Evolutionary conservation across 257 asterid genomes (phyloP).

Genomic region (Mitragyna speciosa): DNA sequence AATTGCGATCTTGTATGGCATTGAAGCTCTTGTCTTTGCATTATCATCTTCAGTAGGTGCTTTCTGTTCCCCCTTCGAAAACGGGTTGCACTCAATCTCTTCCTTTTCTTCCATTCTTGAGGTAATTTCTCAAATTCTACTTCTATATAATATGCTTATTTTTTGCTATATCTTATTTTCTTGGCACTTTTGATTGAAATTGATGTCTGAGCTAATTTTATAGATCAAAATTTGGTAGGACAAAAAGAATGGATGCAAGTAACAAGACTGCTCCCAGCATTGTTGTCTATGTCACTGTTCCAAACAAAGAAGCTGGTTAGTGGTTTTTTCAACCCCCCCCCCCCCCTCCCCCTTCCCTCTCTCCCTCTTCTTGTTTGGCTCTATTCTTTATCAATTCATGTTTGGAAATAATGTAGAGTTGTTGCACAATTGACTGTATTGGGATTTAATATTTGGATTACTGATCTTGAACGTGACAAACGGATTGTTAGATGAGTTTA

Average conservation of each 20-base stretch:
- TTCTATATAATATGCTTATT: background rate
- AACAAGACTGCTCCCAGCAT: constrained; percentile 71
- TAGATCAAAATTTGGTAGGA: constrained; percentile 47
- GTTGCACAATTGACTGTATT: background rate
- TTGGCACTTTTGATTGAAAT: constrained; percentile 18
- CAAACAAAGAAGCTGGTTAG: constrained; percentile 84
- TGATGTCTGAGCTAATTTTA: constrained; percentile 10
- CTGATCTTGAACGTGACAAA: background rate
- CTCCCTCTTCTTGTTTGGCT: background rate
- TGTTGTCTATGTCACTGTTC: constrained; percentile 96
- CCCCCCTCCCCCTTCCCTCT: no score
- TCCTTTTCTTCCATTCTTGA: constrained; percentile 40
- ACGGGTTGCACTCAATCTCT: constrained; percentile 52
- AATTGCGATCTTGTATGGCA: constrained; percentile 58
- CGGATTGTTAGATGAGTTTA: background rate
- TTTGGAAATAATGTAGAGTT: background rate
- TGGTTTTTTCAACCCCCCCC: background rate
- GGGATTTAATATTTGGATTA: no score
- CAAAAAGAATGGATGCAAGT: constrained; percentile 66
- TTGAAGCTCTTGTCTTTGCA: constrained; percentile 55
- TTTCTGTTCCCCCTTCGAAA: constrained; percentile 49
- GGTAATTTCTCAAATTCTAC: constrained; percentile 40
- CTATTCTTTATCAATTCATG: background rate
- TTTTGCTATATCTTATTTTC: background rate
- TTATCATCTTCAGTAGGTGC: constrained; percentile 75